These are phyloP conservation scores for Fusarium lateritium DNA, from an alignment of 2,329 filamentous ascomycete genomes.

Conservation along the genomic window DNA sequence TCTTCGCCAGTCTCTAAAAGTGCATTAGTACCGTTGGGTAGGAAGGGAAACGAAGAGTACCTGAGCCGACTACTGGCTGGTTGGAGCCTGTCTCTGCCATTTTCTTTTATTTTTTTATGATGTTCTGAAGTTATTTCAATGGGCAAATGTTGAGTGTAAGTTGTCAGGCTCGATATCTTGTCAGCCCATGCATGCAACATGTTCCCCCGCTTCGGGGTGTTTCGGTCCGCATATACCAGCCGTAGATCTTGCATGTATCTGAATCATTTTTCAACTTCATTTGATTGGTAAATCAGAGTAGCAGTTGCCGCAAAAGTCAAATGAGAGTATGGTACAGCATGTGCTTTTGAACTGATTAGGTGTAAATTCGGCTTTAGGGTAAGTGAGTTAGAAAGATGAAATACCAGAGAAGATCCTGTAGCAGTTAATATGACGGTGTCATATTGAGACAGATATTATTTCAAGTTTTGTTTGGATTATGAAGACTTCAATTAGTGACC, in stretches of 20 bases:
- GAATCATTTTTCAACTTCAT: neutral
- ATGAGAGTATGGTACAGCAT: too few relatives aligned
- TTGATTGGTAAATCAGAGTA: neutral
- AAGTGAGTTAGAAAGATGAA: too few relatives aligned
- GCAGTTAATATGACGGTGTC: too few relatives aligned
- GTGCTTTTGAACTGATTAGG: too few relatives aligned
- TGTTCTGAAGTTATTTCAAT: neutral
- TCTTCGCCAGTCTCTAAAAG: constrained; percentile 15
- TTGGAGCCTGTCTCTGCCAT: constrained; percentile 18
- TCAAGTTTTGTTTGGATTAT: too few relatives aligned
- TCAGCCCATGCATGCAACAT: constrained; percentile 6
- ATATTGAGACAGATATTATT: too few relatives aligned
- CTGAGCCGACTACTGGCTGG: neutral
- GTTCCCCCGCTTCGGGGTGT: constrained; percentile 26
- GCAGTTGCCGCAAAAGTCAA: too few relatives aligned
- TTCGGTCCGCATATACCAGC: constrained; percentile 22
- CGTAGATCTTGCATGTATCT: constrained; percentile 4
- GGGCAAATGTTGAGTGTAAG: neutral
- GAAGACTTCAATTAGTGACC: neutral
- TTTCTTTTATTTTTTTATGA: neutral
- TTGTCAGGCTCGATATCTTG: neutral
- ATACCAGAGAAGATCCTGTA: too few relatives aligned
- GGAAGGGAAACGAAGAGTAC: neutral
- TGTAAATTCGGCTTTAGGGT: too few relatives aligned
- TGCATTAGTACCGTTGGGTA: constrained; percentile 1